Evolutionary conservation across 306 rosid genomes (phyloP), one percentile per base, ranked within the genome.

Genomic region (Lupinus albus): DNA sequence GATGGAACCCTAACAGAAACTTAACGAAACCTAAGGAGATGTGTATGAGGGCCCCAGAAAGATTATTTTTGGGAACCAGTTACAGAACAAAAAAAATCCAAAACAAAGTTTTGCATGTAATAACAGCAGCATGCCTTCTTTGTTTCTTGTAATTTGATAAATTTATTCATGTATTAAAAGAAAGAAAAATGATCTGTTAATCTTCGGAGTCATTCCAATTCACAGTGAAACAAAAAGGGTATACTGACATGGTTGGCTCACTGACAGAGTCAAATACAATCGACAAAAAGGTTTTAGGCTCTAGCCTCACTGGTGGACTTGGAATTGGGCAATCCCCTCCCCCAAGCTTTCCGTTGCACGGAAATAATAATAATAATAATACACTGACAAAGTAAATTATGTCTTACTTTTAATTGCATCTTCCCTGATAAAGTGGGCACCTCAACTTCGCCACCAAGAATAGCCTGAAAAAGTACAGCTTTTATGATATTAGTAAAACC

Each of bases 381-480:
- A 39, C 11, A 61, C 36, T 53, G 18, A 63, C 21, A 68, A 63
- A 30, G 69, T 46, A 73, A 67, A 71, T 62, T 71, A 61, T 6
- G 44, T 50, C 78, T 78, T 88, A 93, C 99, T 44, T 90, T 79
- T 66, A 93, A 68, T 83, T 80, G 81, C 28, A 20, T 74, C 81
- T 79, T 88, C 84, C 97, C 99, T 1, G 83, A 80, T 72, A 93
- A 80, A 63, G 97, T 90, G 52, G 96, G 99, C 48, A 93, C 96
- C 70, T 88, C 94, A 71, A 90, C 92, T 79, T 78, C 76, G 58
- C 97, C 97, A 49, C 99, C 99, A 76, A 93, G 89, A 80, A 93
- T 86, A 78, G 97, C 99, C 99, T 93, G 88, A n/a, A 82, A 66
- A 70, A 25, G 20, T 72, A 57, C 54, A 79, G 72, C 59, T 44